Conservation (phyloP, 768 basidiomycete species). For the Scleroderma bovista region DNA sequence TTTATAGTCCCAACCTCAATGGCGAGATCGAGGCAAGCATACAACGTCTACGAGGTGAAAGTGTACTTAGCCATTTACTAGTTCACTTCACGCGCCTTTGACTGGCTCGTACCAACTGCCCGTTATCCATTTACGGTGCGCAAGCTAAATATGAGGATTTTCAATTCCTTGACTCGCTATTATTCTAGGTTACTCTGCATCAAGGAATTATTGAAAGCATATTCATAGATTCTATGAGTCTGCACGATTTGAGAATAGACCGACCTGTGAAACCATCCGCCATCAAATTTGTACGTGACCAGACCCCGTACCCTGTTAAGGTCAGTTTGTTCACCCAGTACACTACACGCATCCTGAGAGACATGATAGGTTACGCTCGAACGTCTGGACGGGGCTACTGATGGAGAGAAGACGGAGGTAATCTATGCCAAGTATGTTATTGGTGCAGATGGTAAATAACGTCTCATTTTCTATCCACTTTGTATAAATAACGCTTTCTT, state of each 20-base stretch:
- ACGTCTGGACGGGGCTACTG: slow-evolving; percentile 20
- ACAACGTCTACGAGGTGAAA: background rate
- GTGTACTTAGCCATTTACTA: slow-evolving; percentile 21
- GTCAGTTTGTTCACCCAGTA: slow-evolving; percentile 6
- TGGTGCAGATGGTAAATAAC: slow-evolving; percentile 28
- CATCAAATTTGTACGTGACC: slow-evolving; percentile 31
- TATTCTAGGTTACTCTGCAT: slow-evolving; percentile 32
- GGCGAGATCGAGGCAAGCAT: slow-evolving; percentile 58
- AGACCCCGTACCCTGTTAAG: slow-evolving; percentile 30
- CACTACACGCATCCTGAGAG: background rate
- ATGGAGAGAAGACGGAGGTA: slow-evolving; percentile 28
- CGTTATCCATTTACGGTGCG: slow-evolving; percentile 70
- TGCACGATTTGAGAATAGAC: too few species aligned
- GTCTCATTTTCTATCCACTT: background rate
- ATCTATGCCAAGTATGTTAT: too few species aligned
- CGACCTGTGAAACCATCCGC: too few species aligned
- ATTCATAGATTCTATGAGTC: too few species aligned
- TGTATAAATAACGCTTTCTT: background rate
- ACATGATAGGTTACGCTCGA: slow-evolving; percentile 18
- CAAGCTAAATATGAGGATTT: background rate
- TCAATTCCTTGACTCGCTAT: background rate
- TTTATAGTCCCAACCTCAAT: slow-evolving; percentile 60
- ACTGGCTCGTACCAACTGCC: slow-evolving; percentile 56
- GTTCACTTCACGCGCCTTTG: slow-evolving; percentile 58
- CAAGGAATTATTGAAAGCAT: too few species aligned